Evolutionary conservation across 352 stramenopile species (phyloP).

Genomic region (Pythium coloratum): DNA sequence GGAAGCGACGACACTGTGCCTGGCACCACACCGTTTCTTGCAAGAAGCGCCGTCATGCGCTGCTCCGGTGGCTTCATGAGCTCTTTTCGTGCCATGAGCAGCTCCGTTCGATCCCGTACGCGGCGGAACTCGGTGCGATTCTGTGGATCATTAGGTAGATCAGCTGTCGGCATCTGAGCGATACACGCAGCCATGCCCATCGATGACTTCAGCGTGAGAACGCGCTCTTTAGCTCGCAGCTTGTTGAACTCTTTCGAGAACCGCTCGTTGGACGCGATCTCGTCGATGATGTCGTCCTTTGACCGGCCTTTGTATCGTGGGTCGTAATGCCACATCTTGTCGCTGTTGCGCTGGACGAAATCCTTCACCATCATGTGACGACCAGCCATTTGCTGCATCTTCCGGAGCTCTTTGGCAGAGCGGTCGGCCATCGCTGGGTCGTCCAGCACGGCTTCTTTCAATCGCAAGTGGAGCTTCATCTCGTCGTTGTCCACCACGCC

Average conservation of each 20-base stretch:
- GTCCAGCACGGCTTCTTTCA: slow-evolving; percentile 38
- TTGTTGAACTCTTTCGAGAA: slow-evolving; percentile 56
- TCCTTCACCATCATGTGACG: slow-evolving; percentile 59
- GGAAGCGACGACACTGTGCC: slow-evolving; percentile 24
- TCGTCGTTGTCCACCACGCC: slow-evolving; percentile 59
- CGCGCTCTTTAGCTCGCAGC: slow-evolving; percentile 58
- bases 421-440: slow-evolving; percentile 8
- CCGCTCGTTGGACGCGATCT: slow-evolving; percentile 43
- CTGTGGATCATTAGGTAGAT: slow-evolving; percentile 35
- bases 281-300: slow-evolving; percentile 38
- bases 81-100: slow-evolving; percentile 47
- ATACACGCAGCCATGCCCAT: slow-evolving; percentile 55
- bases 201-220: slow-evolving; percentile 64
- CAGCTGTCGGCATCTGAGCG: slow-evolving; percentile 33
- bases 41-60: slow-evolving; percentile 24
- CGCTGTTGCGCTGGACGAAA: slow-evolving; percentile 55
- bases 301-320: slow-evolving; percentile 37
- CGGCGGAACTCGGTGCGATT: slow-evolving; percentile 46
- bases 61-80: slow-evolving; percentile 53
- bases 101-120: slow-evolving; percentile 50
- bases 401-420: slow-evolving; percentile 22
- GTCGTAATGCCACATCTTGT: slow-evolving; percentile 65
- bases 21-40: slow-evolving; percentile 16
- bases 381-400: slow-evolving; percentile 47
- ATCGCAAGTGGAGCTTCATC: slow-evolving; percentile 56